A percentile compares a stretch with the other conserved stretches of the same genome.
These are phyloP conservation scores for Xylaria sp. DNA, from an alignment of 2,329 filamentous ascomycete genomes.

Conservation along the genomic window DNA sequence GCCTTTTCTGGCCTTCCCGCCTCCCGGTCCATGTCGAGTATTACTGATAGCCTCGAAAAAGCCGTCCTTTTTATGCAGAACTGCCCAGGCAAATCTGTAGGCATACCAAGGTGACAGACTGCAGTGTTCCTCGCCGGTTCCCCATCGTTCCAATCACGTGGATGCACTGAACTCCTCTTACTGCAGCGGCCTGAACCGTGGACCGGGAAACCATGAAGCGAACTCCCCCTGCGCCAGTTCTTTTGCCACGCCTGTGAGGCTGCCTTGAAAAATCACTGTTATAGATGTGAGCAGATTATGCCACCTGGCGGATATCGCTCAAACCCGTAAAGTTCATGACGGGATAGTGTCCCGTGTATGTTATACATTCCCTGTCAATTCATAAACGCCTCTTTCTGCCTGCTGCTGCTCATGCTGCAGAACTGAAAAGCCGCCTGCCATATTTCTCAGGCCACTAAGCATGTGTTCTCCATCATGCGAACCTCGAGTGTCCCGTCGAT, in stretches of 20 bases:
- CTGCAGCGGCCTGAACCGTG: constrained; percentile 12
- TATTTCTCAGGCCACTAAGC: constrained; percentile 12
- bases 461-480: constrained; percentile 10
- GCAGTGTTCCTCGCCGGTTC: constrained; percentile 1
- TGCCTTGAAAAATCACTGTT: constrained; percentile 7
- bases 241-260: constrained; percentile 11
- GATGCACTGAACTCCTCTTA: constrained; percentile 10
- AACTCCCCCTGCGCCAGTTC: constrained; percentile 1
- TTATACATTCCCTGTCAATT: constrained; percentile 18
- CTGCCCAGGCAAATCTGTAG: constrained; percentile 2
- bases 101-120: not conserved
- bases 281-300: constrained; percentile 13
- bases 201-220: constrained; percentile 5
- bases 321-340: constrained; percentile 17
- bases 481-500: constrained; percentile 2
- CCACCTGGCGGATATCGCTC: constrained; percentile 7
- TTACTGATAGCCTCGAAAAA: constrained; percentile 8
- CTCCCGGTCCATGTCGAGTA: constrained; percentile 13
- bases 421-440: constrained; percentile 7
- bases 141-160: constrained; percentile 3
- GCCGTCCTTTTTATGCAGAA: constrained; percentile 11
- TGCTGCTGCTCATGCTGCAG: constrained; percentile 7
- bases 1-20: constrained; percentile 8
- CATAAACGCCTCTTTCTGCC: not conserved
- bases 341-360: constrained; percentile 17